phyloP scores from a whole-genome alignment of 805 yeast genomes.

The Candida dajiaensis region DNA sequence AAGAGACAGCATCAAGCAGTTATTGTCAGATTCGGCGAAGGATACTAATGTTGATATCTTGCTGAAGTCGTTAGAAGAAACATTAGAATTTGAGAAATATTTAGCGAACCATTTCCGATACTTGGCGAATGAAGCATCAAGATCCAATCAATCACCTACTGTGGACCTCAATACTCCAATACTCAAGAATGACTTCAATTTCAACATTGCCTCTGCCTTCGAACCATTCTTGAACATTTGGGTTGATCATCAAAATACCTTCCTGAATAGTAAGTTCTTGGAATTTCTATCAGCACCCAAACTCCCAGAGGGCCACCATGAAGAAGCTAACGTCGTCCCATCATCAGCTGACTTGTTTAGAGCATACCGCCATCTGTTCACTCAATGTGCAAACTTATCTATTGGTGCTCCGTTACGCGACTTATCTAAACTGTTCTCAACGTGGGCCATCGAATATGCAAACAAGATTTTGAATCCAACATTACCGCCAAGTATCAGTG shows the following conservation, averaged over 20 bases:
- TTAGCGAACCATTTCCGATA: constrained; percentile 59
- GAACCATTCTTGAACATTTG: constrained; percentile 83
- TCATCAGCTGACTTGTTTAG: constrained; percentile 87
- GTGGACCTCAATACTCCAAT: constrained; percentile 5
- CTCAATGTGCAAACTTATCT: constrained; percentile 57
- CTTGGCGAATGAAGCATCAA: constrained; percentile 27
- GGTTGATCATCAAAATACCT: constrained; percentile 77
- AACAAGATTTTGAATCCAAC: constrained; percentile 43
- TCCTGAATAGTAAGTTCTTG: constrained; percentile 53
- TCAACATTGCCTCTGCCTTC: constrained; percentile 56
- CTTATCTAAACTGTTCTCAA: constrained; percentile 54
- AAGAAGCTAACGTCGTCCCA: constrained; percentile 63
- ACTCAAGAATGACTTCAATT: not conserved
- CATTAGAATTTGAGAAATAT: constrained; percentile 78
- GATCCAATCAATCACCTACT: constrained; percentile 6
- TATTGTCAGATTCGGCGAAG: constrained; percentile 38
- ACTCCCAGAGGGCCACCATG: constrained; percentile 41
- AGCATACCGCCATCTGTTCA: constrained; percentile 62
- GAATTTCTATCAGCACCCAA: constrained; percentile 58
- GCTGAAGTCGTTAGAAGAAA: constrained; percentile 62
- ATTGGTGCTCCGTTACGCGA: constrained; percentile 36
- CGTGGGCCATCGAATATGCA: constrained; percentile 57
- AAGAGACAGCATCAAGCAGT: constrained; percentile 53
- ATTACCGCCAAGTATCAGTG: constrained; percentile 39
- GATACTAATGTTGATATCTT: constrained; percentile 56